A percentile compares a stretch with the other conserved stretches of the same genome.
Evolutionary conservation across 208 protist genomes (phyloP).

Genomic region (Histomonas meleagridis): DNA sequence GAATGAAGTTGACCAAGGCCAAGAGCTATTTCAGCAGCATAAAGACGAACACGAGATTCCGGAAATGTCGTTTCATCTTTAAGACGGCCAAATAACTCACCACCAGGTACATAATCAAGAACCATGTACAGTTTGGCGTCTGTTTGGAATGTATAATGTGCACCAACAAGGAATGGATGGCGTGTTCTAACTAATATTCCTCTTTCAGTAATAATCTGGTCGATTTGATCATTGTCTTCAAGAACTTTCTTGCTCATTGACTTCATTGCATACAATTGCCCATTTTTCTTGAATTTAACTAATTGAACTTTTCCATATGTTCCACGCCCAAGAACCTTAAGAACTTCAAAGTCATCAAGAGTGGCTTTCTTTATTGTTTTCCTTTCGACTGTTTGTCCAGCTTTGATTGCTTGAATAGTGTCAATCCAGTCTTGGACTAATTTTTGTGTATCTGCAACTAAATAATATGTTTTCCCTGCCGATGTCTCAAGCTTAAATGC

Average conservation of each 20-base stretch:
- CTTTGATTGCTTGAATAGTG: too few species aligned
- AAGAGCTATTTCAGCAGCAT: constrained; percentile 47
- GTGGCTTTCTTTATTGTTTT: background rate
- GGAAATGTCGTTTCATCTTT: constrained; percentile 42
- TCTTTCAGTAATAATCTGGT: background rate
- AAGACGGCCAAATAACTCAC: constrained; percentile 55
- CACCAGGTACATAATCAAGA: constrained; percentile 55
- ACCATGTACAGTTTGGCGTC: constrained; percentile 51
- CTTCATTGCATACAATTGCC: background rate
- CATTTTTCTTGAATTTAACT: background rate
- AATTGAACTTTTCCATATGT: background rate
- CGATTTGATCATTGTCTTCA: background rate
- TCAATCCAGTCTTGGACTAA: too few species aligned
- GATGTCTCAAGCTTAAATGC: background rate
- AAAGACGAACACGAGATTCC: constrained; percentile 43
- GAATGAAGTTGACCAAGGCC: constrained; percentile 44
- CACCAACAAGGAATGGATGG: constrained; percentile 48
- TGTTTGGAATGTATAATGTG: constrained; percentile 52
- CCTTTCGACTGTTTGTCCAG: too few species aligned
- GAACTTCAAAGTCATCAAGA: background rate
- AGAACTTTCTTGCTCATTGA: background rate
- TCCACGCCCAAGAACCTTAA: background rate
- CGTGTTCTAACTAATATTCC: background rate
- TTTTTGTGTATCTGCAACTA: too few species aligned
- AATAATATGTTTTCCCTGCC: too few species aligned